phyloP scores from a whole-genome alignment of 176 grass and related monocot species.

The Leersia perrieri region DNA sequence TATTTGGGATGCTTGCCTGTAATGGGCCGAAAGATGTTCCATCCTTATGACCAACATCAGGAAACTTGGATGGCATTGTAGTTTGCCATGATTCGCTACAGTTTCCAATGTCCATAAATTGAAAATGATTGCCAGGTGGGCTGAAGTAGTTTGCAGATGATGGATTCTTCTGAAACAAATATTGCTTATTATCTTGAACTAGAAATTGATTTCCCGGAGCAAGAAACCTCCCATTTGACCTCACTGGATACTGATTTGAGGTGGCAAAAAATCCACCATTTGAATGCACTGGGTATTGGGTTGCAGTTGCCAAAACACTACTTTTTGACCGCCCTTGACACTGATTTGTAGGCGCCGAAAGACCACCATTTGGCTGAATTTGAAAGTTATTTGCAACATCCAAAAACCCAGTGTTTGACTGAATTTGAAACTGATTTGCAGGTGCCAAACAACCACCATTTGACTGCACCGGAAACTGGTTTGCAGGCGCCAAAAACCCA shows the following conservation, averaged over 20 bases:
- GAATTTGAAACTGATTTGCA: background rate
- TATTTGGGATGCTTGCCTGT: background rate
- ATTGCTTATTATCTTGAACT: background rate
- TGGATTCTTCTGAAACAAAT: background rate
- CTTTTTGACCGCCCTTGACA: background rate
- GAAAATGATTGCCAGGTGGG: background rate
- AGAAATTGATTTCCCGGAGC: too few species aligned
- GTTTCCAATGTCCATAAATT: background rate
- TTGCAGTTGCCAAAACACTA: too few species aligned
- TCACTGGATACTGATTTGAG: too few species aligned
- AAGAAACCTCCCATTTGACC: too few species aligned
- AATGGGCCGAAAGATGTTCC: background rate
- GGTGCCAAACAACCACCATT: too few species aligned
- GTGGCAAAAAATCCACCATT: too few species aligned
- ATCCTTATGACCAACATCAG: background rate
- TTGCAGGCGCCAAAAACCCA: too few species aligned
- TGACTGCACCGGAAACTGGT: too few species aligned
- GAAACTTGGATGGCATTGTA: background rate
- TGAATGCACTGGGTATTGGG: too few species aligned
- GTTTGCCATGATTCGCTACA: background rate
- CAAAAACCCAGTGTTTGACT: background rate
- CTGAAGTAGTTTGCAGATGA: background rate
- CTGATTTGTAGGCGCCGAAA: background rate
- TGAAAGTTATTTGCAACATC: background rate
- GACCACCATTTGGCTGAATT: background rate